phyloP scores from a whole-genome alignment of 163 green algal species.

The Scenedesmus sp. region DNA sequence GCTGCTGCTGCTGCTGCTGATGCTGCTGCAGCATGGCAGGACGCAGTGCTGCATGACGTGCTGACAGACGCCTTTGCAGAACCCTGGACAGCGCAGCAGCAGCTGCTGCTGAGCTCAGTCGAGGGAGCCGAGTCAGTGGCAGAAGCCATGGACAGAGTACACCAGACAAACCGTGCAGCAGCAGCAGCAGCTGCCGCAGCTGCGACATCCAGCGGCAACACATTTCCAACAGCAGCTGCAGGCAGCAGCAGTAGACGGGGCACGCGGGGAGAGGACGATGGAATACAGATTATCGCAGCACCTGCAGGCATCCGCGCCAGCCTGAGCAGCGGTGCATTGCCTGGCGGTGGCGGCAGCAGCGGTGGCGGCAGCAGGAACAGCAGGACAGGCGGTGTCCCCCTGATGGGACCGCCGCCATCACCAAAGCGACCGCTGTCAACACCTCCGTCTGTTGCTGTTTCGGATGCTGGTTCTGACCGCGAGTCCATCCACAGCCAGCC shows the following conservation, averaged over 20 bases:
- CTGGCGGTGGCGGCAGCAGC: not conserved
- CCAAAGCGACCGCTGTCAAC: not conserved
- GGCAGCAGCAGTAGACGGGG: not conserved
- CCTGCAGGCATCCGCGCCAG: not conserved
- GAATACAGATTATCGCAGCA: not conserved
- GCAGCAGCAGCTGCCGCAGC: constrained; percentile 11
- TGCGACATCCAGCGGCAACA: not conserved
- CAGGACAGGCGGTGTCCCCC: not conserved
- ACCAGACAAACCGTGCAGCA: constrained; percentile 27
- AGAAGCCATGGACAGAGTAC: constrained; percentile 62
- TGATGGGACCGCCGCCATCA: constrained; percentile 22
- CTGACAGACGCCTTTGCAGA: constrained; percentile 60
- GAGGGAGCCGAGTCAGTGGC: constrained; percentile 64
- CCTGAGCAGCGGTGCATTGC: not conserved
- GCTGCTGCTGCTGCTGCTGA: not conserved
- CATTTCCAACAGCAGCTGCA: not conserved
- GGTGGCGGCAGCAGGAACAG: not conserved
- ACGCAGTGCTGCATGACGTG: constrained; percentile 58
- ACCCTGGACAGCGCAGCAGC: constrained; percentile 60
- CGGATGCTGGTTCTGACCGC: not conserved
- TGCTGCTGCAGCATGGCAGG: constrained; percentile 45
- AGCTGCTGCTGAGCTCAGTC: constrained; percentile 53
- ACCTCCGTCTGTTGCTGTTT: not conserved
- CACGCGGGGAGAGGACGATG: not conserved
- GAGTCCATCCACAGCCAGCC: not conserved